phyloP scores from a whole-genome alignment of 306 rosid genomes.

The Fragaria nilgerrensis region DNA sequence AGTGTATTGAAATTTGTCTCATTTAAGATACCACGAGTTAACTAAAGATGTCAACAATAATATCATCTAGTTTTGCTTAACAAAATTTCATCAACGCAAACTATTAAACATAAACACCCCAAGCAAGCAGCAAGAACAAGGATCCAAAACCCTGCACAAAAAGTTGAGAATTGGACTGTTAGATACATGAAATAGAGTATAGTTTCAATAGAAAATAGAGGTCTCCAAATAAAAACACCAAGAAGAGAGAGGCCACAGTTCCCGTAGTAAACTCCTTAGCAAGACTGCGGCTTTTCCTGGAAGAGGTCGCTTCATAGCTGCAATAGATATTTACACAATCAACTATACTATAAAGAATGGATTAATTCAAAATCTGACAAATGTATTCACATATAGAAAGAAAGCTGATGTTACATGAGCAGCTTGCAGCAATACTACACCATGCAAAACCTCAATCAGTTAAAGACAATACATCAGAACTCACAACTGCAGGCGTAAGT shows the following conservation, averaged over 20 bases:
- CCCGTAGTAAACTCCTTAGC: conserved; percentile 76
- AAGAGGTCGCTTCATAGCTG: conserved; percentile 88
- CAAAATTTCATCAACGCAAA: conserved; percentile 34
- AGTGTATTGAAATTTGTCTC: not conserved
- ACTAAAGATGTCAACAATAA: conserved; percentile 23
- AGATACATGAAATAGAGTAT: not conserved
- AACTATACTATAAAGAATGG: not conserved
- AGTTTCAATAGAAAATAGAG: not conserved
- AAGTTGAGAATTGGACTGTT: too few species aligned
- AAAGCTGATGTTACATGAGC: not conserved
- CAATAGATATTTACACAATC: conserved; percentile 15
- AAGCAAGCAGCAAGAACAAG: conserved; percentile 84
- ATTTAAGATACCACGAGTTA: conserved; percentile 11
- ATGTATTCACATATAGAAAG: not conserved
- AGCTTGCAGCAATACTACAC: not conserved
- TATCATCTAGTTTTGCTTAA: conserved; percentile 33
- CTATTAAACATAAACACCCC: conserved; percentile 80
- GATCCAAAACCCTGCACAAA: conserved; percentile 60
- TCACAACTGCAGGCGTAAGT: not conserved
- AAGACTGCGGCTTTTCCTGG: conserved; percentile 79
- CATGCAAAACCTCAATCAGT: not conserved
- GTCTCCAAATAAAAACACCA: conserved; percentile 34
- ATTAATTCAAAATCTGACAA: too few species aligned
- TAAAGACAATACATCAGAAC: not conserved
- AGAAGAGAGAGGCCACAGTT: conserved; percentile 79